phyloP scores from a whole-genome alignment of 345 rosid species.

The Punica granatum region DNA sequence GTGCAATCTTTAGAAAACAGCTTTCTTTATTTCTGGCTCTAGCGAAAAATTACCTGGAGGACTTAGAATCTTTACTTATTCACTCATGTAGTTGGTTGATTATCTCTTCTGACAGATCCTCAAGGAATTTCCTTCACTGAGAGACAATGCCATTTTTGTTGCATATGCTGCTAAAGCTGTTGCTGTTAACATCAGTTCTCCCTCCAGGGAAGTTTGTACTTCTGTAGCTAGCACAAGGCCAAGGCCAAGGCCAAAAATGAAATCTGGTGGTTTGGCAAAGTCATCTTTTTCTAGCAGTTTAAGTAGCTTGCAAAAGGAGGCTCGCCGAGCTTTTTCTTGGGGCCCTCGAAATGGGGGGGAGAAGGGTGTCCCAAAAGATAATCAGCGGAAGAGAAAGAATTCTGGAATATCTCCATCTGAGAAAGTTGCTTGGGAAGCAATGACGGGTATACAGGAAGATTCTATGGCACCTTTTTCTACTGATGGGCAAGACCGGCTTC shows the following conservation, averaged over 20 bases:
- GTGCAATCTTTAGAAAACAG: neutral
- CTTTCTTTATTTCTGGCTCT: neutral
- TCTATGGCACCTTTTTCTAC: constrained; percentile 45
- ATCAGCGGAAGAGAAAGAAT: constrained; percentile 75
- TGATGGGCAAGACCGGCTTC: constrained; percentile 84
- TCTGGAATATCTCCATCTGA: constrained; percentile 76
- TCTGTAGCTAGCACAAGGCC: constrained; percentile 65
- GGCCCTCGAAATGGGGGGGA: constrained; percentile 80
- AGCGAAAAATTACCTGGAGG: neutral
- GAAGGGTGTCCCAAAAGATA: constrained; percentile 69
- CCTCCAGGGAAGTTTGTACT: constrained; percentile 68
- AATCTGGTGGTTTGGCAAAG: constrained; percentile 49
- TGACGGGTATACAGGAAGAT: constrained; percentile 92
- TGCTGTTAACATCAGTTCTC: constrained; percentile 59
- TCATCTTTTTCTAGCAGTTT: constrained; percentile 76
- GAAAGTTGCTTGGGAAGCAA: constrained; percentile 91
- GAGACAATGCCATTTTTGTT: constrained; percentile 61
- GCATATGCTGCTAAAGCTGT: constrained; percentile 90
- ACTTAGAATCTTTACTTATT: neutral
- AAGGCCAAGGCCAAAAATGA: constrained; percentile 56
- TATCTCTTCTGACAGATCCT: constrained; percentile 47
- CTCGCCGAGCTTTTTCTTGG: constrained; percentile 97
- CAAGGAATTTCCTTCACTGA: constrained; percentile 78
- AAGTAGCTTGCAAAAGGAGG: constrained; percentile 88
- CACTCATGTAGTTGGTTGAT: neutral